Evolutionary conservation across 345 rosid genomes (phyloP), one percentile per base, ranked within the genome.

Genomic region (Microthlaspi erraticum): DNA sequence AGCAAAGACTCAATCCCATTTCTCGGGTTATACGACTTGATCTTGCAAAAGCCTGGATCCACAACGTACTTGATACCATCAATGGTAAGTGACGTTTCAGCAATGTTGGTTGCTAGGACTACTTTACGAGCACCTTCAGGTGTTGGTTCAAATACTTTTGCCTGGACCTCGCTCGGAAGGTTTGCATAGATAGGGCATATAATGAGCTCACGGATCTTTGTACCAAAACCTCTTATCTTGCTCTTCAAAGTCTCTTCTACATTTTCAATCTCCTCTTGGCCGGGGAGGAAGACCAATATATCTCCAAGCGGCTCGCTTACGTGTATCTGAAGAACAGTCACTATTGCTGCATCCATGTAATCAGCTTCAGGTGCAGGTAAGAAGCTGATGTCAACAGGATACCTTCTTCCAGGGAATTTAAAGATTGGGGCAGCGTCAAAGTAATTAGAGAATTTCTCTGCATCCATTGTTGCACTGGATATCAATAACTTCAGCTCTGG

Each of bases 391-490:
- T 88, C 96, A 38, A 91, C 97, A 29, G 96, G 97, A 81, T 78
- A 91, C 60, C 95, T 83, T 70, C 97, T 81, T 52, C 97, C 97
- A 33, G 97, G 97, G 84, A 91, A 83, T 53, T 71, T 84, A 67
- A 91, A 88, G 46, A 88, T 87, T 10, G 96, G 97, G 60, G 97
- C 97, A 20, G 81, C 75, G 68, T 86, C 96, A 45, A 91, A 91
- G 79, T 80, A 88, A 71, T 88, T 88, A 69, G 96, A 88, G 58
- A 91, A 91, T 74, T 91, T 91, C 60, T 85, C 96, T 6, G 97
- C 96, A 82, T 91, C 97, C 39, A 91, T 88, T 2, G 97, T 91
- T 62, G 97, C 97, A 76, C 95, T 88, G 71, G 95, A 88, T 64
- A 88, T 88, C 34, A 88, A 88, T 74, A 89, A 73, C 82, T 88